Evolutionary conservation across 2,329 filamentous ascomycete genomes (phyloP), one percentile per base, ranked within the genome.

Genomic region (Fusarium sp.): DNA sequence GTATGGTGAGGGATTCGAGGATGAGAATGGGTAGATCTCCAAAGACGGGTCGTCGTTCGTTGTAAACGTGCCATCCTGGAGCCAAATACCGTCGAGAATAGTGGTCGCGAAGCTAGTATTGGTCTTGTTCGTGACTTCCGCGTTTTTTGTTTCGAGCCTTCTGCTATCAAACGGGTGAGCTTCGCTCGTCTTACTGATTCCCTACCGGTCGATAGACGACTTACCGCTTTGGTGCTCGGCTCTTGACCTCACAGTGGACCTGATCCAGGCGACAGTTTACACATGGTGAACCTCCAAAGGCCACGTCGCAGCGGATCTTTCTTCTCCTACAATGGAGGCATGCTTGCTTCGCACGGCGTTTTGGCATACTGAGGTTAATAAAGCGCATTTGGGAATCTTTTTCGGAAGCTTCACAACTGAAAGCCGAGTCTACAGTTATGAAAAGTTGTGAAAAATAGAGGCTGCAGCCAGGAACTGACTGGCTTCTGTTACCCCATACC

Each of bases 301-400:
- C 28, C 16, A 50, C 21, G 16, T 50, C 46, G 8, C 46, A 50
- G 10, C 46, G 46, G 10, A 50, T 50, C 21, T 50, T 50, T 18
- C 46, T 50, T 16, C 10, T 3, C 10, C 46, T 32, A 18, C 46
- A 50, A 13, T 50, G 46, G 21, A 50, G 46, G 16, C 46, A 50
- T 18, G 46, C 46, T 50, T 50, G 46, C 8, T 50, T 50, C 5
- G 46, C 46, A 6, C 46, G 46, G 21, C 46, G 46, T 18, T 18
- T 12, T 50, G 46, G 46, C 46, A 50, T 50, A 32, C 46, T 30
- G 21, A 50, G 46, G 46, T 50, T 32, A 28, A 50, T 6, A 10
- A 50, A 50, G 28, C 46, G 28, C 46, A 50, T 50, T 50, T 6
- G 21, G 8, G 28, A 5, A 18, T 18, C 10, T 23, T 32, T 5